phyloP scores from a whole-genome alignment of 2,329 filamentous ascomycete genomes.

The Alternaria rosae region DNA sequence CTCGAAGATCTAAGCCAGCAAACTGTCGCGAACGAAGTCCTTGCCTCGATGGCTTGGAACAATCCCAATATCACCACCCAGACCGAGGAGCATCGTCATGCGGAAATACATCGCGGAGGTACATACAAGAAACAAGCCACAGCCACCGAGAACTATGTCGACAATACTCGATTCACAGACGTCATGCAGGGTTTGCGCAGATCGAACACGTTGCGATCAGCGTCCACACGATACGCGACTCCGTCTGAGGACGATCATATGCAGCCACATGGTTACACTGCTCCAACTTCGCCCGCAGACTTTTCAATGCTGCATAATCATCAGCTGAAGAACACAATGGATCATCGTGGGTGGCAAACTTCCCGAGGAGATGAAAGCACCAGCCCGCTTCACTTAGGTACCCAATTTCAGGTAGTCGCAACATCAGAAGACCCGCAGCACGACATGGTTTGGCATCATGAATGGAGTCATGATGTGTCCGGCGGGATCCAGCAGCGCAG shows the following conservation, averaged over 20 bases:
- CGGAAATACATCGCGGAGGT: constrained; percentile 8
- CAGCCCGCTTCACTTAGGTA: neutral
- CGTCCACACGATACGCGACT: constrained; percentile 28
- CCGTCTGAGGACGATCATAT: constrained; percentile 18
- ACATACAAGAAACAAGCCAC: neutral
- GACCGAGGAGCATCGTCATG: constrained; percentile 7
- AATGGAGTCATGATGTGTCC: neutral
- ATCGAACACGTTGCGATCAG: constrained; percentile 22
- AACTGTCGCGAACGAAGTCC: constrained; percentile 41
- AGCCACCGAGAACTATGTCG: neutral
- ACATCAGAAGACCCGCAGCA: neutral
- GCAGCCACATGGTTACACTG: constrained; percentile 35
- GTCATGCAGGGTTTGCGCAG: constrained; percentile 18
- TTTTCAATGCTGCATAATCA: constrained; percentile 12
- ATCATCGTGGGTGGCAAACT: neutral
- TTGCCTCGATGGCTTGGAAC: constrained; percentile 44
- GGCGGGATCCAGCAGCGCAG: neutral
- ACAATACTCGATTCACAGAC: constrained; percentile 28
- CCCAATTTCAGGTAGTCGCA: neutral
- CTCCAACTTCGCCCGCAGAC: constrained; percentile 24
- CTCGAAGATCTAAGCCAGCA: constrained; percentile 58
- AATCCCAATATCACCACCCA: constrained; percentile 10
- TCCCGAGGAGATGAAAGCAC: neutral
- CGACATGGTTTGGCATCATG: neutral
- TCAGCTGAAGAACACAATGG: neutral